Evolutionary conservation across 176 grass and related monocot species (phyloP).

Genomic region (Zizania latifolia): DNA sequence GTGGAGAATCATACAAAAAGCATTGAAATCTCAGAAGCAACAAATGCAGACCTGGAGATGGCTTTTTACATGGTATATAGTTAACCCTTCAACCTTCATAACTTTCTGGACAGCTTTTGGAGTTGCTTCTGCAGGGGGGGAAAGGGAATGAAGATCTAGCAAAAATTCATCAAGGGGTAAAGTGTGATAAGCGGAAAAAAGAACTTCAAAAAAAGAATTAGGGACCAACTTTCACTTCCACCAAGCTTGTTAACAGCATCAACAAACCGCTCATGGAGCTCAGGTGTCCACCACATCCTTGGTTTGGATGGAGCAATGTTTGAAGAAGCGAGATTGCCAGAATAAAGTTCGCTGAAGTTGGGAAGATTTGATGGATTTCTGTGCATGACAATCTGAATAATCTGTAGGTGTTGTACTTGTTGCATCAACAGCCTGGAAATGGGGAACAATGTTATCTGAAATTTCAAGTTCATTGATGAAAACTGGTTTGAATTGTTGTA

Average conservation of each 20-base stretch:
- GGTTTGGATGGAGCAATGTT: slow-evolving; percentile 36
- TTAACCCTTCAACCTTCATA: slow-evolving; percentile 80
- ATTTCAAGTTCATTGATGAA: neutral
- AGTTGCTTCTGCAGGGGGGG: slow-evolving; percentile 64
- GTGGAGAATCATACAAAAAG: neutral
- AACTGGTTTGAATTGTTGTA: neutral
- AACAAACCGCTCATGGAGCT: slow-evolving; percentile 75
- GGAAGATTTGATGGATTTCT: slow-evolving; percentile 24
- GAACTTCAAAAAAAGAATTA: neutral
- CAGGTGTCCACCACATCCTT: slow-evolving; percentile 77
- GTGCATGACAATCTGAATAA: slow-evolving; percentile 18
- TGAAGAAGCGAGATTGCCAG: slow-evolving; percentile 30
- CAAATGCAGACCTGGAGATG: slow-evolving; percentile 59
- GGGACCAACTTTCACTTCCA: slow-evolving; percentile 67
- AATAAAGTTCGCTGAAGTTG: slow-evolving; percentile 33
- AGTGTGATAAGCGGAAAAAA: neutral
- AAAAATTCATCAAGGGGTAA: slow-evolving; percentile 5
- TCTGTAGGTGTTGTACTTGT: slow-evolving; percentile 11
- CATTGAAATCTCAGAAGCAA: neutral
- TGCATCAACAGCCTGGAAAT: slow-evolving; percentile 39
- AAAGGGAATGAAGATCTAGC: neutral
- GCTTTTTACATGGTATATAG: slow-evolving; percentile 90
- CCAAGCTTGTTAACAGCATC: slow-evolving; percentile 71
- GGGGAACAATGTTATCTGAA: neutral
- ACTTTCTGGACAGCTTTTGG: slow-evolving; percentile 81